Evolutionary conservation across 148 eudicot genomes (phyloP), one percentile per base, ranked within the genome.

Genomic region (Chenopodium suecicum): DNA sequence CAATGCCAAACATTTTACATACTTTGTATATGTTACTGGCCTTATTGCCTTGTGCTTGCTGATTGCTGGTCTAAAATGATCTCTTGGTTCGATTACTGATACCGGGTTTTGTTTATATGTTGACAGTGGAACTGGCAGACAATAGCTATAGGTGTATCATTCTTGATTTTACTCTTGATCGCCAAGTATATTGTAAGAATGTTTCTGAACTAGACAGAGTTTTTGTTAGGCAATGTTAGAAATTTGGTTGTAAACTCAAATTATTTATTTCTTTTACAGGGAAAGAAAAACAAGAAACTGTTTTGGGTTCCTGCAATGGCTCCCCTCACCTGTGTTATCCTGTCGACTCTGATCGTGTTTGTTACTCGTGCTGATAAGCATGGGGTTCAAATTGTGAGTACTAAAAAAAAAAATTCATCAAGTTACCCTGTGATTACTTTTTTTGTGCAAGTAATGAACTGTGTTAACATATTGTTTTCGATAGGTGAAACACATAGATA

Each of bases 231-330:
- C 20, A 58, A 9, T 76, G n/a, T 25, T 10, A n/a, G 48, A 12
- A 13, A 23, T 20, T 17, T 73, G 56, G 66, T 65, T 74, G 50
- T 32, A 56, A 56, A 56, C 62, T 56, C 62, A 1, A 56, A 56
- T 56, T 14, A 0, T 56, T 5, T 17, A 17, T 13, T 17, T 17
- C 19, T 56, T 56, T 56, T 67, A 74, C 90, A 95, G 98, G 97
- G 94, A 67, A 93, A 95, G 82, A 95, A 82, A 84, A 77, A 93
- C 79, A 93, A 86, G 87, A 93, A 89, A 82, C 72, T 85, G 7
- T 95, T 95, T 66, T 95, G 98, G 98, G 82, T 95, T 19, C 91
- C 98, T 4, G 98, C 98, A 68, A 90, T 93, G 34, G 97, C 94
- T 80, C 98, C 98, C 2, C 80, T 95, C 85, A 84, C 84, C 34